Evolutionary conservation across 2,329 filamentous ascomycete species (phyloP).

Genomic region (Neophaeococcomyces mojaviensis): DNA sequence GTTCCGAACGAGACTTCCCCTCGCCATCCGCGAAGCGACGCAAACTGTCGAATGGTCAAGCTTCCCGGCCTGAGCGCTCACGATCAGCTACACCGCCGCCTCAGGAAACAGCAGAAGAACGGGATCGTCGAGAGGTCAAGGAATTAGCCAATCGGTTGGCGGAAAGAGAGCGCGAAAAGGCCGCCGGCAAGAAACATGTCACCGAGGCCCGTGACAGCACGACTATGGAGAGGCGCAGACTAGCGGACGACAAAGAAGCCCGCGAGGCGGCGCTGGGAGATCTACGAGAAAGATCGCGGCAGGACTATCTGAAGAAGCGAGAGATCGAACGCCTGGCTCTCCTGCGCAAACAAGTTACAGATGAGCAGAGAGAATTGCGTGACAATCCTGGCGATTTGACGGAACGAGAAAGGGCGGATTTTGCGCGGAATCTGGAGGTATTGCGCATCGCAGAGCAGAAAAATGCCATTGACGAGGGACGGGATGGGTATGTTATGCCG

Average conservation of each 20-base stretch:
- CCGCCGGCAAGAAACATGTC: constrained; percentile 54
- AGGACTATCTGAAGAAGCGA: constrained; percentile 89
- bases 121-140: constrained; percentile 67
- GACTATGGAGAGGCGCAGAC: constrained; percentile 52
- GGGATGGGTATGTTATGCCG: constrained; percentile 85
- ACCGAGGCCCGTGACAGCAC: constrained; percentile 54
- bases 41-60: constrained; percentile 53
- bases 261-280: constrained; percentile 69
- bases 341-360: constrained; percentile 80
- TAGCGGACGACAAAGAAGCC: constrained; percentile 61
- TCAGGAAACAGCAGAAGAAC: constrained; percentile 49
- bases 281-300: constrained; percentile 72
- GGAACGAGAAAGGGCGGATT: constrained; percentile 74
- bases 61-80: constrained; percentile 23
- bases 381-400: constrained; percentile 64
- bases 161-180: constrained; percentile 61
- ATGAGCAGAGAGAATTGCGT: constrained; percentile 74
- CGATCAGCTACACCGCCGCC: constrained; percentile 41
- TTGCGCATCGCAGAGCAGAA: constrained; percentile 76
- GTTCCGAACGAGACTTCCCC: constrained; percentile 46
- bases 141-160: constrained; percentile 71
- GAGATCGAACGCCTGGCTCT: constrained; percentile 78
- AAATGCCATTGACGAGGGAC: constrained; percentile 79
- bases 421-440: constrained; percentile 78
- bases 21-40: constrained; percentile 65